These are phyloP conservation scores for Yamadazyma oceani DNA, from an alignment of 1,139 yeast species.

Conservation along the genomic window DNA sequence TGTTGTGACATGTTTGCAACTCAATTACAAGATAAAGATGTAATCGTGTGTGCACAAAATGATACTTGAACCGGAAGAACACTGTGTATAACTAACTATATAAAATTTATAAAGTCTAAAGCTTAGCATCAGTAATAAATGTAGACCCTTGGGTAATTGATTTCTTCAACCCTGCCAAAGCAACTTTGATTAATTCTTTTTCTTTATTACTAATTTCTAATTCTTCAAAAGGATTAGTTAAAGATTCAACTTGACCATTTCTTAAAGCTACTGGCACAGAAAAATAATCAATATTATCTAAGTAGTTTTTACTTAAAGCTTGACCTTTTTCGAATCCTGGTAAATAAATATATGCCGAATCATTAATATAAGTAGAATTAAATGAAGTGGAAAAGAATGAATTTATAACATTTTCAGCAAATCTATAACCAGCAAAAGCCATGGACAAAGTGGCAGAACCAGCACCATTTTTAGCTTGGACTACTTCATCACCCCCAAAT, in stretches of 20 bases:
- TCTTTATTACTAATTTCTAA: slow-evolving; percentile 43
- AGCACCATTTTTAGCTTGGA: slow-evolving; percentile 72
- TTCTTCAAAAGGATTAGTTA: slow-evolving; percentile 42
- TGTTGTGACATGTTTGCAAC: too few relatives aligned
- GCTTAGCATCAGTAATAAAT: slow-evolving; percentile 53
- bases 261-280: slow-evolving; percentile 60
- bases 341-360: slow-evolving; percentile 62
- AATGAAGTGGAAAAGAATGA: slow-evolving; percentile 36
- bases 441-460: slow-evolving; percentile 78
- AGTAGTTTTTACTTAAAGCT: slow-evolving; percentile 38
- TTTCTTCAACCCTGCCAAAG: slow-evolving; percentile 52
- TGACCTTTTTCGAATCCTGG: slow-evolving; percentile 55
- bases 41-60: too few relatives aligned
- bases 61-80: too few relatives aligned
- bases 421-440: slow-evolving; percentile 76
- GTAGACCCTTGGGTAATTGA: slow-evolving; percentile 62
- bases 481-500: slow-evolving; percentile 80
- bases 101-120: too few relatives aligned
- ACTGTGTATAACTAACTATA: too few relatives aligned
- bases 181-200: slow-evolving; percentile 46
- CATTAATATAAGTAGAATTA: slow-evolving; percentile 34
- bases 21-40: too few relatives aligned
- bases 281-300: slow-evolving; percentile 51
- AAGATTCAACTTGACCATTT: slow-evolving; percentile 50
- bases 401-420: slow-evolving; percentile 52